Percentiles rank a stretch among this genome's conserved stretches.
These are phyloP conservation scores for Zygosaccharomyces kombuchaensis DNA, from an alignment of 805 yeast species.

Conservation along the genomic window DNA sequence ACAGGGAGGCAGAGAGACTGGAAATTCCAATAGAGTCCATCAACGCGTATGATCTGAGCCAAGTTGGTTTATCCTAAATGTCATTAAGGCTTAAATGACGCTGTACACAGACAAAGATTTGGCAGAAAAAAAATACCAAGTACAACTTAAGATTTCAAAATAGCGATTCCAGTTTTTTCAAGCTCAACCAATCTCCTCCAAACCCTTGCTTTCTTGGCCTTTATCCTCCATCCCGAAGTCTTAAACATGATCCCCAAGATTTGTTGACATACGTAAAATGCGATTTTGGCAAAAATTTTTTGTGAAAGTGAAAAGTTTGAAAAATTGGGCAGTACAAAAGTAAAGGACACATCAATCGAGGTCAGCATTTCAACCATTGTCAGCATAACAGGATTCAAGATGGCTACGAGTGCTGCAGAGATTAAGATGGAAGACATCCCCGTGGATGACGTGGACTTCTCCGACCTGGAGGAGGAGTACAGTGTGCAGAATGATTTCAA, in stretches of 20 bases:
- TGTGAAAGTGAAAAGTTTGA: background rate
- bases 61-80: background rate
- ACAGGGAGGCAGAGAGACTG: background rate
- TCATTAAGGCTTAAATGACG: background rate
- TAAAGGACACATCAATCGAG: background rate
- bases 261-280: background rate
- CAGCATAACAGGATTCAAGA: background rate
- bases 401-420: slow-evolving; percentile 30
- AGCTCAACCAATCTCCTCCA: background rate
- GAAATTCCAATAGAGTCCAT: background rate
- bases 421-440: slow-evolving; percentile 44
- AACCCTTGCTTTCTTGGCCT: background rate
- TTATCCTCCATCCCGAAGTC: background rate
- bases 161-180: background rate
- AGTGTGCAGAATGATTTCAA: slow-evolving; percentile 56
- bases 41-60: background rate
- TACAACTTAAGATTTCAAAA: background rate
- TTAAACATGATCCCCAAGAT: background rate
- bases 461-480: slow-evolving; percentile 79
- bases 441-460: slow-evolving; percentile 69
- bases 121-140: background rate
- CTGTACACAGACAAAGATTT: background rate
- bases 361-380: background rate
- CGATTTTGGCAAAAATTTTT: background rate
- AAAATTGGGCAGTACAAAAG: background rate